Conservation (phyloP, 371 early-diverging fungal genomes). For the Apophysomyces elegans region DNA sequence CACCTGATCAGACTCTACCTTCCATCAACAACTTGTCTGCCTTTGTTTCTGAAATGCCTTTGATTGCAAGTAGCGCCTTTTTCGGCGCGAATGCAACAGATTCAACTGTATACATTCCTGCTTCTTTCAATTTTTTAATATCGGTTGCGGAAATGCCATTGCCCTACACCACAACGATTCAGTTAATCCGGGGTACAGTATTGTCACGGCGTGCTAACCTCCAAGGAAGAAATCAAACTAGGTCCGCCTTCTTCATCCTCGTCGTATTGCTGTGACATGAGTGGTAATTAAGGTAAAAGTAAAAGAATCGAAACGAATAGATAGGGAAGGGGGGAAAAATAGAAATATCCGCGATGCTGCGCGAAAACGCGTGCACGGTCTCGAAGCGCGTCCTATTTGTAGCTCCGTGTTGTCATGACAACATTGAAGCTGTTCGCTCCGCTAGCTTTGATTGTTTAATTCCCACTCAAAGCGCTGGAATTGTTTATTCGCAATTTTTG, state of each 20-base stretch:
- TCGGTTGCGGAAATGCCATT: constrained; percentile 86
- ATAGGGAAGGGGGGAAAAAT: constrained; percentile 3
- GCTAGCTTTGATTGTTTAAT: too few relatives aligned
- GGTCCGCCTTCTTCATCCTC: constrained; percentile 22
- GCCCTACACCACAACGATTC: constrained; percentile 51
- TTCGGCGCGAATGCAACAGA: constrained; percentile 97
- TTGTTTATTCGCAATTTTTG: too few relatives aligned
- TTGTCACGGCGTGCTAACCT: constrained; percentile 10
- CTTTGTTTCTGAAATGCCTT: constrained; percentile 98
- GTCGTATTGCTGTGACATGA: constrained; percentile 18
- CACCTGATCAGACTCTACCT: constrained; percentile 53
- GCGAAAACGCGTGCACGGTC: neutral
- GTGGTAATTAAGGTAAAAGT: neutral
- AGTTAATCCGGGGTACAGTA: neutral
- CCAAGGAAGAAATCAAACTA: constrained; percentile 16
- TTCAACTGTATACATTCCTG: constrained; percentile 96
- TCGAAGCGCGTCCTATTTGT: too few relatives aligned
- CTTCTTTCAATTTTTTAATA: constrained; percentile 88
- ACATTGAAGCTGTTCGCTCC: too few relatives aligned
- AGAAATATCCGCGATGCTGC: neutral
- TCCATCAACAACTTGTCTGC: constrained; percentile 97
- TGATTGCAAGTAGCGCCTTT: constrained; percentile 89
- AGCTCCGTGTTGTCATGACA: too few relatives aligned
- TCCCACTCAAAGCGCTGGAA: too few relatives aligned
- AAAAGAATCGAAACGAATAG: neutral